A percentile compares a stretch with the other conserved stretches of the same genome.
These are phyloP conservation scores for Penicillium argentinense DNA, from an alignment of 495 filamentous ascomycete genomes.

Conservation along the genomic window DNA sequence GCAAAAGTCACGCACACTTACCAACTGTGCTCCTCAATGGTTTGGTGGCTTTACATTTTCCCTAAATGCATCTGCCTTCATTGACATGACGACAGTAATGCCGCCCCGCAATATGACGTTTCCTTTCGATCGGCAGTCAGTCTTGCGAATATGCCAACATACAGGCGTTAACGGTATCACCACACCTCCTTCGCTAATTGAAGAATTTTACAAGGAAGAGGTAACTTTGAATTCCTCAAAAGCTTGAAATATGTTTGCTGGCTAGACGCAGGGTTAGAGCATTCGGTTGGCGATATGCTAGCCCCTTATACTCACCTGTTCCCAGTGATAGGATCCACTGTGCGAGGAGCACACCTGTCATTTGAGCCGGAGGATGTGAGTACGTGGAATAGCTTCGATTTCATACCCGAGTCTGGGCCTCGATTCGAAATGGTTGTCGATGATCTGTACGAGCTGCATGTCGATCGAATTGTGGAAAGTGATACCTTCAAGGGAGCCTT, in stretches of 20 bases:
- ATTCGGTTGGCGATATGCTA: not conserved
- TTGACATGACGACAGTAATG: not conserved
- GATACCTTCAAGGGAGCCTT: not conserved
- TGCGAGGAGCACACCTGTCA: not conserved
- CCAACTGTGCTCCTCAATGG: constrained; percentile 3
- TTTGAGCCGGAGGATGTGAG: not conserved
- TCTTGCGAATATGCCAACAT: not conserved
- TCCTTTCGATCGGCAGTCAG: not conserved
- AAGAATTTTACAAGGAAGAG: not conserved
- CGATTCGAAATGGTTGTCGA: not conserved
- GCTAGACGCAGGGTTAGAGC: not conserved
- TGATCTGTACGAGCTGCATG: not conserved
- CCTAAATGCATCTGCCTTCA: not conserved
- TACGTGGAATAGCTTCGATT: not conserved
- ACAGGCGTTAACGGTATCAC: not conserved
- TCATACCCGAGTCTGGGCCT: not conserved
- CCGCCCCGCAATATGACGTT: not conserved
- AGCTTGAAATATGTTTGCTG: constrained; percentile 1
- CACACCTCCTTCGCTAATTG: not conserved
- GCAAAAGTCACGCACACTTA: not conserved
- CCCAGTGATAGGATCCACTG: not conserved
- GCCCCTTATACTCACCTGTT: not conserved
- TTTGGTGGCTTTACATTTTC: not conserved
- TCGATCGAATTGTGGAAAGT: not conserved
- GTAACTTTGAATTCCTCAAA: not conserved